Evolutionary conservation across 1,284 basidiomycete species (phyloP).

Genomic region (Sporisorium scitamineum): DNA sequence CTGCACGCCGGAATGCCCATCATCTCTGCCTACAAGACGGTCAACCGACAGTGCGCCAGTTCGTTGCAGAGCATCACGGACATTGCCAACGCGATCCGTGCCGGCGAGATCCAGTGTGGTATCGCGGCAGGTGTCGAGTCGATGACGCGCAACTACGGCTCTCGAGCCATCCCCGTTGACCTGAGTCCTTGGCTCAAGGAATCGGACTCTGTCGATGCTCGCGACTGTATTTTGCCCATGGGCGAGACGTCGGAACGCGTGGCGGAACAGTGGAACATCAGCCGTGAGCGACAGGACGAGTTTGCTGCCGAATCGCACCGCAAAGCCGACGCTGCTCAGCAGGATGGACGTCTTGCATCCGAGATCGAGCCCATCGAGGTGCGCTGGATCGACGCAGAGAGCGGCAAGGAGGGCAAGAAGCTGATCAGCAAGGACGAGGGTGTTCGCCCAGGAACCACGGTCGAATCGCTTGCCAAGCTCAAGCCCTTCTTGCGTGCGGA

Average conservation of each 20-base stretch:
- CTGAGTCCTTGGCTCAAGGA: conserved; percentile 66
- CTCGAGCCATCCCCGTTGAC: conserved; percentile 66
- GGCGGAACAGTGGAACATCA: conserved; percentile 59
- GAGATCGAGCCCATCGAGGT: conserved; percentile 66
- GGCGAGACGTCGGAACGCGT: conserved; percentile 65
- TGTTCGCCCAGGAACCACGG: conserved; percentile 56
- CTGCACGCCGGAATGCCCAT: conserved; percentile 67
- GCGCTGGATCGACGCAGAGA: conserved; percentile 57
- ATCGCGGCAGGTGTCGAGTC: conserved; percentile 66
- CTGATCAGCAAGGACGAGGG: conserved; percentile 66
- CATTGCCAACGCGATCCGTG: conserved; percentile 68
- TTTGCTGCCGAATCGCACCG: conserved; percentile 62
- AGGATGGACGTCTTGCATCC: conserved; percentile 55
- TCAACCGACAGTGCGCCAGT: conserved; percentile 70
- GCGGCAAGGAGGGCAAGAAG: conserved; percentile 58
- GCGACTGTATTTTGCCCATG: conserved; percentile 69
- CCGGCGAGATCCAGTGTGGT: conserved; percentile 62
- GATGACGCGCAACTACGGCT: conserved; percentile 68
- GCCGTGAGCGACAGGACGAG: conserved; percentile 57
- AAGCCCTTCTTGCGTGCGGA: conserved; percentile 64
- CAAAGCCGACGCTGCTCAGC: conserved; percentile 57
- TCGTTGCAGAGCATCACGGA: conserved; percentile 69
- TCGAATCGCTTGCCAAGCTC: conserved; percentile 55
- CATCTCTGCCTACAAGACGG: conserved; percentile 55
- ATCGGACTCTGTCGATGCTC: conserved; percentile 56